A percentile compares a stretch with the other conserved stretches of the same genome.
These are phyloP conservation scores for Flaveria ramosissima DNA, from an alignment of 129 eudicot genomes.

Conservation along the genomic window DNA sequence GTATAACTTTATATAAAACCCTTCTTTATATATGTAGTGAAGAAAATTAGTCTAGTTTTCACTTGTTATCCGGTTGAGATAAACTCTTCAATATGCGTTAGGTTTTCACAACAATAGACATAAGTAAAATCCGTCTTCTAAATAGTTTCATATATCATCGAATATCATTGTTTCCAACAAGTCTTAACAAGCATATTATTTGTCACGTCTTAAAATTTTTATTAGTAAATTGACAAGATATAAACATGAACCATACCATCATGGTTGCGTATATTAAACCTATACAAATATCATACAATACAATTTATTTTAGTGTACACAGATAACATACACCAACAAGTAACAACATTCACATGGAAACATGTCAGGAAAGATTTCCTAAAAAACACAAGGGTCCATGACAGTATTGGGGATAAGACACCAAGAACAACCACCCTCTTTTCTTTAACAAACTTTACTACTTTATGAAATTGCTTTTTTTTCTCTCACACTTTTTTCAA, in stretches of 20 bases:
- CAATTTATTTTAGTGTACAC: background rate
- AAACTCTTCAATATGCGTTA: background rate
- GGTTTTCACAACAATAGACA: background rate
- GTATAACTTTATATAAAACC: too few species aligned
- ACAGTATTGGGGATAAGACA: conserved; percentile 15
- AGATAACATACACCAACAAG: background rate
- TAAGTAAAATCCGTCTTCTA: background rate
- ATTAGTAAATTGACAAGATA: background rate
- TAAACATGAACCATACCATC: background rate
- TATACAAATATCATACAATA: background rate
- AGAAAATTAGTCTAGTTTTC: too few species aligned
- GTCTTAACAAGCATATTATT: background rate
- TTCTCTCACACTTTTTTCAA: background rate
- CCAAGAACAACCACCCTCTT: conserved; percentile 11
- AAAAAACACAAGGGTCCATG: conserved; percentile 15
- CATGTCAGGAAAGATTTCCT: conserved; percentile 11
- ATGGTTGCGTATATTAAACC: background rate
- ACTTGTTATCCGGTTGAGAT: too few species aligned
- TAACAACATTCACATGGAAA: conserved; percentile 6
- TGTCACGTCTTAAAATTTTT: background rate
- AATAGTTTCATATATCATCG: background rate
- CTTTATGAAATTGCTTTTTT: conserved; percentile 10
- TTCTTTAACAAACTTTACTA: background rate
- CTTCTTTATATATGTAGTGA: too few species aligned
- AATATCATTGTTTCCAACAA: background rate